Percentiles rank a stretch among this genome's conserved stretches.
These are phyloP conservation scores for Vinca minor DNA, from an alignment of 257 asterid genomes.

Conservation along the genomic window DNA sequence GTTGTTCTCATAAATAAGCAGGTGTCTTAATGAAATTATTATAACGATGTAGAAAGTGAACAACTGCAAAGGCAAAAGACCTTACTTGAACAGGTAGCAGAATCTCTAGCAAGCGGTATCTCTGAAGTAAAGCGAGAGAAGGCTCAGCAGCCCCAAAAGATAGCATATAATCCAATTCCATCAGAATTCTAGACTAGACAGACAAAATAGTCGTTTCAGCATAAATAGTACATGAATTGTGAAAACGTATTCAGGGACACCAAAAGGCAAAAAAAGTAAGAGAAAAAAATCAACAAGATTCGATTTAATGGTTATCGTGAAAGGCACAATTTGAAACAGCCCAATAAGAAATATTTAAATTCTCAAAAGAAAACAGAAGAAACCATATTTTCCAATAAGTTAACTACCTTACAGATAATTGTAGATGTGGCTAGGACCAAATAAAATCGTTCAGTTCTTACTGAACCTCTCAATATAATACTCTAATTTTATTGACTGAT, in stretches of 20 bases:
- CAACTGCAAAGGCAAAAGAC: slow-evolving; percentile 14
- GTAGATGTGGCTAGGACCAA: not conserved
- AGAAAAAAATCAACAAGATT: not conserved
- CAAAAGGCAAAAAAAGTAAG: not conserved
- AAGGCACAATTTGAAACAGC: not conserved
- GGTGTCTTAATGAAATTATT: not conserved
- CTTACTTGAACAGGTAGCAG: slow-evolving; percentile 83
- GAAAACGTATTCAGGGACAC: not conserved
- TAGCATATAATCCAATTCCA: slow-evolving; percentile 85
- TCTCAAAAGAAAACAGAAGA: not conserved
- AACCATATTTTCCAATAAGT: not conserved
- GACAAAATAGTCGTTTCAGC: slow-evolving; percentile 9
- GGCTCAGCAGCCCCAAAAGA: slow-evolving; percentile 94
- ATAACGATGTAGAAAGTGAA: slow-evolving; percentile 4
- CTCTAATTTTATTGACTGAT: not conserved
- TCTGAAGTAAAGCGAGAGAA: slow-evolving; percentile 63
- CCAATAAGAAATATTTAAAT: not conserved
- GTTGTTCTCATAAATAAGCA: slow-evolving; percentile 10
- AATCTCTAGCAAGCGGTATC: slow-evolving; percentile 55
- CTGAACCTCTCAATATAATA: not conserved
- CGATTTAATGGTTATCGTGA: not conserved
- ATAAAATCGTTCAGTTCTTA: not conserved
- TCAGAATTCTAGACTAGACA: slow-evolving; percentile 54
- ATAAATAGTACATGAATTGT: not conserved
- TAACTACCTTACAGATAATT: not conserved